phyloP scores from a whole-genome alignment of 306 rosid species.

The Cercis canadensis region DNA sequence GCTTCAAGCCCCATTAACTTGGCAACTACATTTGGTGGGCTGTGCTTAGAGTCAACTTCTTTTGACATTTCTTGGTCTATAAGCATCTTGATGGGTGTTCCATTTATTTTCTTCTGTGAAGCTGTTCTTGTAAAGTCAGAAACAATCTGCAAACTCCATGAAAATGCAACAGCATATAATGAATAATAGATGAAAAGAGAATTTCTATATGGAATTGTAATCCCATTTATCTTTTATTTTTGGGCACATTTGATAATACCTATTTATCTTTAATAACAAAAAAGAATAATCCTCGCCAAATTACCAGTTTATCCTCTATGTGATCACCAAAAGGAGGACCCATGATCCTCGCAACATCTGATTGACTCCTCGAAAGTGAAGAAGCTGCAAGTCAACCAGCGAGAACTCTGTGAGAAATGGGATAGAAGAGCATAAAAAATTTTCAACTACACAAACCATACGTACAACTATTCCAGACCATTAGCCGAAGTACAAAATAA shows the following conservation, averaged over 20 bases:
- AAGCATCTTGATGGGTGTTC: slow-evolving; percentile 74
- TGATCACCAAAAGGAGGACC: slow-evolving; percentile 63
- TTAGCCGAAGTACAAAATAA: slow-evolving; percentile 32
- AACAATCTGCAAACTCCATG: slow-evolving; percentile 52
- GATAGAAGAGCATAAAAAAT: slow-evolving; percentile 21
- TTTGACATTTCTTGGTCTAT: slow-evolving; percentile 84
- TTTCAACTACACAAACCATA: slow-evolving; percentile 26
- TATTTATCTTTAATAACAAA: slow-evolving; percentile 6
- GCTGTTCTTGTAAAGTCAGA: slow-evolving; percentile 56
- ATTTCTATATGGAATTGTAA: slow-evolving; percentile 4
- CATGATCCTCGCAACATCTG: slow-evolving; percentile 55
- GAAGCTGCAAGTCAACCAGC: slow-evolving; percentile 59
- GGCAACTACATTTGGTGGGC: slow-evolving; percentile 84
- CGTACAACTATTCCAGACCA: slow-evolving; percentile 29
- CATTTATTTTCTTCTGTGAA: slow-evolving; percentile 61
- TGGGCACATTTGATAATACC: background rate
- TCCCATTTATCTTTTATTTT: background rate
- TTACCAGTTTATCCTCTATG: slow-evolving; percentile 76
- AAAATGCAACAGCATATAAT: slow-evolving; percentile 20
- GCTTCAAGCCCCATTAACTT: slow-evolving; percentile 94
- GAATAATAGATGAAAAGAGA: slow-evolving; percentile 28
- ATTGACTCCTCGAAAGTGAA: slow-evolving; percentile 63
- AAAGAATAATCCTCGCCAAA: slow-evolving; percentile 34
- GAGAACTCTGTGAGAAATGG: slow-evolving; percentile 30
- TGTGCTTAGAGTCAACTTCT: slow-evolving; percentile 61